Conservation (phyloP, 192 early-diverging fungal genomes). For the Linnemannia elongata region DNA sequence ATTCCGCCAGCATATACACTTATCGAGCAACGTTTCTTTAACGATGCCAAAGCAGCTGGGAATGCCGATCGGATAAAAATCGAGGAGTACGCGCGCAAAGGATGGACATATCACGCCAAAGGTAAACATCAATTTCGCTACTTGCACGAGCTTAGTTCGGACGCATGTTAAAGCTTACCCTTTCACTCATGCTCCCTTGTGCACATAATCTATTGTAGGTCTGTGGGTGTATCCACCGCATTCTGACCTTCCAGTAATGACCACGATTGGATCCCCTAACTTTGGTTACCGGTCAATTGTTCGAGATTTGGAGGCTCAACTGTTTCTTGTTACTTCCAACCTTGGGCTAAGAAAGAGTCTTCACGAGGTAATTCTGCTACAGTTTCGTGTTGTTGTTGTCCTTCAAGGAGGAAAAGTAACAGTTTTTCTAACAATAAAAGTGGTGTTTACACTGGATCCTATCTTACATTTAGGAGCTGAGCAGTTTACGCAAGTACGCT, state of each 20-base stretch:
- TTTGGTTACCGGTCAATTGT: slow-evolving; percentile 92
- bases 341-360: slow-evolving; percentile 64
- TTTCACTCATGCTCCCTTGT: too few relatives aligned
- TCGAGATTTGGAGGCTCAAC: slow-evolving; percentile 92
- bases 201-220: slow-evolving; percentile 59
- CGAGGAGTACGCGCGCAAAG: slow-evolving; percentile 80
- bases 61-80: slow-evolving; percentile 71
- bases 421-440: neutral
- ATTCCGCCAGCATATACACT: slow-evolving; percentile 93
- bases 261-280: slow-evolving; percentile 94
- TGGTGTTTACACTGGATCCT: neutral
- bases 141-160: too few relatives aligned
- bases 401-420: too few relatives aligned
- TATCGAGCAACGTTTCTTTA: slow-evolving; percentile 81
- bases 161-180: neutral
- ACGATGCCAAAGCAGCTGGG: slow-evolving; percentile 56
- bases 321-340: slow-evolving; percentile 80
- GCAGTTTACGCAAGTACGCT: slow-evolving; percentile 58
- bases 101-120: slow-evolving; percentile 99
- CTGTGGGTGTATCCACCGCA: slow-evolving; percentile 79
- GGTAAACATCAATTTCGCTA: slow-evolving; percentile 60
- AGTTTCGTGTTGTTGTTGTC: neutral
- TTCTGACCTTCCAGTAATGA: slow-evolving; percentile 72
- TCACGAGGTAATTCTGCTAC: slow-evolving; percentile 58
- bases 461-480: slow-evolving; percentile 63